Conservation (phyloP, 345 rosid genomes). For the Salix brachista region DNA sequence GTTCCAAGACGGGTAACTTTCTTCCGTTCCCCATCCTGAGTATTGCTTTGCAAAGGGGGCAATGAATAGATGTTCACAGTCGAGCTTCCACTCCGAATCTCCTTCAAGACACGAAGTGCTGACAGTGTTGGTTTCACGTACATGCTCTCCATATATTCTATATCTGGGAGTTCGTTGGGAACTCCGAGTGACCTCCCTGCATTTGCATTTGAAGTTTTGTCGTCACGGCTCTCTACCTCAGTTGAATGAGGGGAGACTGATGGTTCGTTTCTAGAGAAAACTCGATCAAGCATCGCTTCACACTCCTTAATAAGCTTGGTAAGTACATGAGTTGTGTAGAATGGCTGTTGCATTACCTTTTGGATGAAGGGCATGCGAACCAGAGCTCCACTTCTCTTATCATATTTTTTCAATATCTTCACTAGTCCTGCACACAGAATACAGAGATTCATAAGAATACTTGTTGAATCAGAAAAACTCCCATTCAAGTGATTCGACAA, state of each 20-base stretch:
- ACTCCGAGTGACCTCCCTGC: conserved; percentile 23
- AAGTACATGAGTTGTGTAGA: conserved; percentile 82
- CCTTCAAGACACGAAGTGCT: conserved; percentile 64
- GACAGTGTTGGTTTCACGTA: conserved; percentile 75
- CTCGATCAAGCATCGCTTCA: conserved; percentile 64
- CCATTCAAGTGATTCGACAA: neutral
- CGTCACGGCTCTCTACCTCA: conserved; percentile 19
- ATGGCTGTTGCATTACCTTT: conserved; percentile 88
- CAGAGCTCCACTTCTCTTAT: conserved; percentile 87
- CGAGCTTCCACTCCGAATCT: conserved; percentile 80
- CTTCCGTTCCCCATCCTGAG: conserved; percentile 6
- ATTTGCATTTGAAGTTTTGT: conserved; percentile 31
- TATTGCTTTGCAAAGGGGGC: conserved; percentile 62
- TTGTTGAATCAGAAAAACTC: neutral
- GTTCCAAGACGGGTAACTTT: conserved; percentile 15
- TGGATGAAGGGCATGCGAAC: conserved; percentile 89
- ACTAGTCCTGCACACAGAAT: conserved; percentile 59
- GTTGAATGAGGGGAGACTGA: conserved; percentile 23
- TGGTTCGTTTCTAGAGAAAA: conserved; percentile 44
- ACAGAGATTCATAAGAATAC: neutral
- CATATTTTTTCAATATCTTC: conserved; percentile 92
- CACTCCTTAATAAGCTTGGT: conserved; percentile 80
- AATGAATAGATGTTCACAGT: conserved; percentile 77
- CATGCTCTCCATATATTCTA: conserved; percentile 58
- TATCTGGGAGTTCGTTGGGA: conserved; percentile 59